phyloP scores from a whole-genome alignment of 2,329 filamentous ascomycete species.

The Hypoxylon rubiginosum region DNA sequence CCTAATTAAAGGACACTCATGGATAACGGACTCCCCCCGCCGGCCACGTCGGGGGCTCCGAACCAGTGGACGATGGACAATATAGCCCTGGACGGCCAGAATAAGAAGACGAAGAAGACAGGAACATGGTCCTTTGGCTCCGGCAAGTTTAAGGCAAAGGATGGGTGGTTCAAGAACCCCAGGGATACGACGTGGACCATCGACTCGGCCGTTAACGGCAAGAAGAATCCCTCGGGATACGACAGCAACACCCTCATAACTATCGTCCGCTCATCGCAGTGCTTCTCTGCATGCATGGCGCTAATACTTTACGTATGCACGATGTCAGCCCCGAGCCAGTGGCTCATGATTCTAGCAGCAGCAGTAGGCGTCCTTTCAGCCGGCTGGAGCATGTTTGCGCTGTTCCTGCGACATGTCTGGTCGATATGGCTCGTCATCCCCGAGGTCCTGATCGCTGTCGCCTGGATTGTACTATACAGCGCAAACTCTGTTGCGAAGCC shows the following conservation, averaged over 20 bases:
- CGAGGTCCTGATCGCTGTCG: constrained; percentile 27
- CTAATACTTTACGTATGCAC: constrained; percentile 31
- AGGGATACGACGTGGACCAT: constrained; percentile 35
- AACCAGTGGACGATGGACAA: not conserved
- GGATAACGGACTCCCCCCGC: not conserved
- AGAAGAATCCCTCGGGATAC: constrained; percentile 35
- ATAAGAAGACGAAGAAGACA: not conserved
- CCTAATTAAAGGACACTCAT: not conserved
- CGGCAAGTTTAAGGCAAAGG: not conserved
- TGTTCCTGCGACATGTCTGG: constrained; percentile 34
- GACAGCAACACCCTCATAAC: constrained; percentile 40
- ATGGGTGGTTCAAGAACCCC: constrained; percentile 30
- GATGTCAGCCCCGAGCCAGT: constrained; percentile 18
- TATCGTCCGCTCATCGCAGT: constrained; percentile 37
- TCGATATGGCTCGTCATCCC: constrained; percentile 23
- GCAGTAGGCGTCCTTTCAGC: constrained; percentile 2
- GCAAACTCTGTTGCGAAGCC: constrained; percentile 16
- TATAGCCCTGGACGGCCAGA: not conserved
- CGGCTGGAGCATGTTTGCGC: constrained; percentile 31
- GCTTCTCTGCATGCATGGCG: constrained; percentile 17
- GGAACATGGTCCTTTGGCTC: not conserved
- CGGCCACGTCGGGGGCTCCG: not conserved
- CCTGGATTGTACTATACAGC: constrained; percentile 28
- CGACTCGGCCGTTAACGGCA: constrained; percentile 28
- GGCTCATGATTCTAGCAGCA: constrained; percentile 23